A percentile compares a stretch with the other conserved stretches of the same genome.
Conservation (phyloP, 495 filamentous ascomycete species). For the Schizothecium vesticola region DNA sequence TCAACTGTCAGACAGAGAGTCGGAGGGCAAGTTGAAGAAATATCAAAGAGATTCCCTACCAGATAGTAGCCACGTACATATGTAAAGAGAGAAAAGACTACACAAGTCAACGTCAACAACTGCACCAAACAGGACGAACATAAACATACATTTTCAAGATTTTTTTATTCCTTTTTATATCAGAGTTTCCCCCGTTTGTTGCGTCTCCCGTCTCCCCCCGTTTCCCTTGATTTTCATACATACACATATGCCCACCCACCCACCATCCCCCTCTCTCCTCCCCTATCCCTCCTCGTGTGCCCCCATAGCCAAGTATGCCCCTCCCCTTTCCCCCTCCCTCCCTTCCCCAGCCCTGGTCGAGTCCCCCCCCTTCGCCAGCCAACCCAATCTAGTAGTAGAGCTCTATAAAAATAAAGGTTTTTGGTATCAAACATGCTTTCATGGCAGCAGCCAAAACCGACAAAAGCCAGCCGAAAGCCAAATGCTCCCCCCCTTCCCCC, state of each 20-base stretch:
- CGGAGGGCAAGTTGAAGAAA: background rate
- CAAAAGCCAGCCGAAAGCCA: background rate
- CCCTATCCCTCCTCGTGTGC: background rate
- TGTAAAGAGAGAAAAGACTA: background rate
- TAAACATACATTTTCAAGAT: background rate
- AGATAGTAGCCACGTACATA: too few species aligned
- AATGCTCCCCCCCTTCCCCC: background rate
- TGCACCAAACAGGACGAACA: background rate
- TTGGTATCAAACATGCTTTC: conserved; percentile 12
- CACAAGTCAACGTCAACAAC: background rate
- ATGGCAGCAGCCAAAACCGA: background rate
- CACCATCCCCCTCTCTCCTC: background rate
- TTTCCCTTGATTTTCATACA: background rate
- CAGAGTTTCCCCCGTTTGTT: background rate
- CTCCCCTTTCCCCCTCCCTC: background rate
- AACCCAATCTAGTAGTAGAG: background rate
- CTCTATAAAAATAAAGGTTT: conserved; percentile 7
- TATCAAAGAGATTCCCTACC: too few species aligned
- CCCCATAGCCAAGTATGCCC: background rate
- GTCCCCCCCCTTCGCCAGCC: background rate
- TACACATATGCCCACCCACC: background rate
- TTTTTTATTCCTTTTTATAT: conserved; percentile 2
- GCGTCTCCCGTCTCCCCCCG: background rate
- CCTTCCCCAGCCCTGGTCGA: background rate
- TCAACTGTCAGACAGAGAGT: background rate